phyloP scores from a whole-genome alignment of 225 moss, liverwort and hornwort genomes.

The Bryum argenteum region DNA sequence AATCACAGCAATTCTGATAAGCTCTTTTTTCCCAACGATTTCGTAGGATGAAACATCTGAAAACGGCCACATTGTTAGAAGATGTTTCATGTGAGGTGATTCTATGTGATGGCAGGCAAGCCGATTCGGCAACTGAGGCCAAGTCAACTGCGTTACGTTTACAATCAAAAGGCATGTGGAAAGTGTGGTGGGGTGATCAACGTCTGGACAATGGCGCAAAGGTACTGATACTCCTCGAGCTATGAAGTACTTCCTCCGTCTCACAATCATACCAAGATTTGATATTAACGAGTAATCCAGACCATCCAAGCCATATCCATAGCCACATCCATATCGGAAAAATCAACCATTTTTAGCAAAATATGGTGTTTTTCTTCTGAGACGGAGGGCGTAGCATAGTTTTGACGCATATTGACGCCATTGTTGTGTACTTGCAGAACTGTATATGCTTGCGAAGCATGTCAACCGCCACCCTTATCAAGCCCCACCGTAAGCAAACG shows the following conservation, averaged over 20 bases:
- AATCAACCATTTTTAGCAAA: too few relatives aligned
- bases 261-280: too few relatives aligned
- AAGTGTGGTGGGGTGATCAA: conserved; percentile 70
- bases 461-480: conserved; percentile 58
- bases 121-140: conserved; percentile 55
- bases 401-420: not conserved
- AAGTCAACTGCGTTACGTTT: conserved; percentile 71
- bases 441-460: conserved; percentile 87
- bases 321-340: too few relatives aligned
- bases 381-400: too few relatives aligned
- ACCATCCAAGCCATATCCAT: too few relatives aligned
- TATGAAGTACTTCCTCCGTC: too few relatives aligned
- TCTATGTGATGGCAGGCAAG: conserved; percentile 54
- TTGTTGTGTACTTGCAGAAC: conserved; percentile 52
- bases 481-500: conserved; percentile 30
- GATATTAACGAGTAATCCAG: too few relatives aligned
- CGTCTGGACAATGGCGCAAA: conserved; percentile 70
- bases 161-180: conserved; percentile 75
- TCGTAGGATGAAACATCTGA: too few relatives aligned
- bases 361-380: too few relatives aligned
- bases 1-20: too few relatives aligned
- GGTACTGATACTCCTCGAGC: conserved; percentile 41
- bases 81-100: conserved; percentile 14
- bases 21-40: too few relatives aligned
- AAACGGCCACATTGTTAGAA: not conserved